Evolutionary conservation across 2,329 filamentous ascomycete genomes (phyloP).

Genomic region (Monosporascus sp.): DNA sequence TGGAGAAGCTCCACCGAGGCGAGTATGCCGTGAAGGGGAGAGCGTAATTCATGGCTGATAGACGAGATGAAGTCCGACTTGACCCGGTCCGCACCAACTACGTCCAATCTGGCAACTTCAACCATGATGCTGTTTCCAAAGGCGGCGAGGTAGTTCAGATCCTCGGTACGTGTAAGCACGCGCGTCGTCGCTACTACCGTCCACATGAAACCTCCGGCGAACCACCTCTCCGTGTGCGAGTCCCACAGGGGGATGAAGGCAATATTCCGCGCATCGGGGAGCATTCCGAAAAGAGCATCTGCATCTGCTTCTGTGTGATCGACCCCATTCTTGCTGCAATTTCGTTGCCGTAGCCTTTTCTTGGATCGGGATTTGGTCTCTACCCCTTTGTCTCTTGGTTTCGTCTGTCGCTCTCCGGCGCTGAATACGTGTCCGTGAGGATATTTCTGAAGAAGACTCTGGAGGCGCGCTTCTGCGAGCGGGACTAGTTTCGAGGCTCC

Average conservation of each 20-base stretch:
- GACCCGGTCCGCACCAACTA: conserved; percentile 35
- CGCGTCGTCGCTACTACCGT: conserved; percentile 35
- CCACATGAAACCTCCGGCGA: conserved; percentile 45
- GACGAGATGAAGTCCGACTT: conserved; percentile 56
- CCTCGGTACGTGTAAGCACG: conserved; percentile 39
- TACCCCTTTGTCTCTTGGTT: no score
- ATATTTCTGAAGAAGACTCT: no score
- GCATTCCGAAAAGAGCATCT: conserved; percentile 26
- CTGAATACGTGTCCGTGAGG: no score
- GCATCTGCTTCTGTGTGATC: conserved; percentile 14
- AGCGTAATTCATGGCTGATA: conserved; percentile 57
- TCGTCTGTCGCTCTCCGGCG: no score
- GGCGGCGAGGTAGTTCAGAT: conserved; percentile 45
- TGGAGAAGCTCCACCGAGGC: conserved; percentile 48
- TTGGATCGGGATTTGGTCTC: no score
- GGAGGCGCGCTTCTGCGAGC: no score
- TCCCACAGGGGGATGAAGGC: conserved; percentile 46
- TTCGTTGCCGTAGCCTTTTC: no score
- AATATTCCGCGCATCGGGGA: conserved; percentile 40
- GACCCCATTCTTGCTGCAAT: no score
- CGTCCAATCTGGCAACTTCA: conserved; percentile 44
- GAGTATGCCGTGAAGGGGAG: conserved; percentile 56
- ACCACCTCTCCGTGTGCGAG: conserved; percentile 39
- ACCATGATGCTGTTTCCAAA: conserved; percentile 52
- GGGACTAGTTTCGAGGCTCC: no score